Evolutionary conservation across 2,329 filamentous ascomycete genomes (phyloP).

Genomic region (Penicillium sp.): DNA sequence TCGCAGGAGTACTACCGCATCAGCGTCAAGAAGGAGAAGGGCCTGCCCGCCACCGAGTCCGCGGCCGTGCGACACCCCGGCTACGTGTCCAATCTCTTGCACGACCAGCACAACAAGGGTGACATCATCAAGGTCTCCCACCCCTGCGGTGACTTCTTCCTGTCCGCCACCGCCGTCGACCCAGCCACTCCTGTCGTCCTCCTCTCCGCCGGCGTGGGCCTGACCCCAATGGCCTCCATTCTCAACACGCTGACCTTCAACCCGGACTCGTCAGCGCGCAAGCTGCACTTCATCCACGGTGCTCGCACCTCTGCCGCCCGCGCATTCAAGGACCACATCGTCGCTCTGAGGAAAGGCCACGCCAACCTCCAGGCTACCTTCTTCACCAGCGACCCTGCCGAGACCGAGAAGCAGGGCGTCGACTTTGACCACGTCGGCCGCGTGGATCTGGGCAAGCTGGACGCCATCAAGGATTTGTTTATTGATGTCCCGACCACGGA

Average conservation of each 20-base stretch:
- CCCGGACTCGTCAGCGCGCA: slow-evolving; percentile 48
- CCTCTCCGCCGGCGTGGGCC: slow-evolving; percentile 63
- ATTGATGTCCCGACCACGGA: slow-evolving; percentile 56
- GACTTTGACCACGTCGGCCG: slow-evolving; percentile 63
- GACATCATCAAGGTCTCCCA: slow-evolving; percentile 67
- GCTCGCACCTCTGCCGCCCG: slow-evolving; percentile 49
- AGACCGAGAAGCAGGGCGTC: slow-evolving; percentile 52
- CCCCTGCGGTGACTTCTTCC: slow-evolving; percentile 64
- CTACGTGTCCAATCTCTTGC: slow-evolving; percentile 69
- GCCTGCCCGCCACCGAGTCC: slow-evolving; percentile 50
- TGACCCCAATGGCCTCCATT: slow-evolving; percentile 63
- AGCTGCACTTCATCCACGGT: slow-evolving; percentile 62
- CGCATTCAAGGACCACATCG: slow-evolving; percentile 58
- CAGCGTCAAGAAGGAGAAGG: slow-evolving; percentile 68
- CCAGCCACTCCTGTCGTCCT: slow-evolving; percentile 55
- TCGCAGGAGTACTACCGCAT: slow-evolving; percentile 66
- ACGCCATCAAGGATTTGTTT: slow-evolving; percentile 56
- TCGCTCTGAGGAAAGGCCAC: slow-evolving; percentile 45
- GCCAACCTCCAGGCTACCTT: slow-evolving; percentile 55
- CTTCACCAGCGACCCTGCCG: slow-evolving; percentile 58
- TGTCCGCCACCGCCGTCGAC: slow-evolving; percentile 40
- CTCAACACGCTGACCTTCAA: slow-evolving; percentile 53
- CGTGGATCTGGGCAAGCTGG: slow-evolving; percentile 60
- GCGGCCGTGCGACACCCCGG: slow-evolving; percentile 57
- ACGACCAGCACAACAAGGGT: slow-evolving; percentile 62